Percentiles rank a stretch among this genome's conserved stretches.
These are phyloP conservation scores for Phlyctochytrium planicorne DNA, from an alignment of 192 early-diverging fungal species.

Conservation along the genomic window DNA sequence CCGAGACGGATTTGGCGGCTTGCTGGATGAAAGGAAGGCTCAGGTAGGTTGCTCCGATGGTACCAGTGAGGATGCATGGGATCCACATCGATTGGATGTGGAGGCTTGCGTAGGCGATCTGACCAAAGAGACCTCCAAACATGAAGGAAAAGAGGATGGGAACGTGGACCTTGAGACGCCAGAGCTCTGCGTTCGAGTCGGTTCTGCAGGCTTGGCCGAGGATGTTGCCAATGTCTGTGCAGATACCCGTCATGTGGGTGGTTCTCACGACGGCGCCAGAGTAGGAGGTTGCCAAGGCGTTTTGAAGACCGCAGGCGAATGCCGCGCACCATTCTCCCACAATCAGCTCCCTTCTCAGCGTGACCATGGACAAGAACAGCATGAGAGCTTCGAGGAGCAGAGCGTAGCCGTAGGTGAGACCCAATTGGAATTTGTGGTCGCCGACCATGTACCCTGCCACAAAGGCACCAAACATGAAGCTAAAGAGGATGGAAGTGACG, in stretches of 20 bases:
- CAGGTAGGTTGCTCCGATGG: constrained; percentile 42
- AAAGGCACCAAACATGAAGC: constrained; percentile 55
- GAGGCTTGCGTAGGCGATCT: constrained; percentile 27
- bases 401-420: constrained; percentile 43
- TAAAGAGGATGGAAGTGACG: constrained; percentile 44
- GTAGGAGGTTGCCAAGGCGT: constrained; percentile 56
- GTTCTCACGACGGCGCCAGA: constrained; percentile 55
- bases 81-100: constrained; percentile 40
- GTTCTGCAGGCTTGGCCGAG: constrained; percentile 48
- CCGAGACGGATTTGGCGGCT: constrained; percentile 28
- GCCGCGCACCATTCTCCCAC: constrained; percentile 59
- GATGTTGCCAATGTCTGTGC: constrained; percentile 61
- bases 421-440: constrained; percentile 57
- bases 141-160: constrained; percentile 48
- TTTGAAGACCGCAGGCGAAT: constrained; percentile 57
- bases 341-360: constrained; percentile 42
- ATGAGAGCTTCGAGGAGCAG: constrained; percentile 44
- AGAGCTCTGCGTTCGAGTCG: constrained; percentile 49
- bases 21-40: constrained; percentile 45
- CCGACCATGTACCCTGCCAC: constrained; percentile 54
- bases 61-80: constrained; percentile 48
- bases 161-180: constrained; percentile 54
- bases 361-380: constrained; percentile 46
- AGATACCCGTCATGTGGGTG: constrained; percentile 61
- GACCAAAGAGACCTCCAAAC: constrained; percentile 42